Evolutionary conservation across 345 rosid species (phyloP).

Genomic region (Balakata baccata): DNA sequence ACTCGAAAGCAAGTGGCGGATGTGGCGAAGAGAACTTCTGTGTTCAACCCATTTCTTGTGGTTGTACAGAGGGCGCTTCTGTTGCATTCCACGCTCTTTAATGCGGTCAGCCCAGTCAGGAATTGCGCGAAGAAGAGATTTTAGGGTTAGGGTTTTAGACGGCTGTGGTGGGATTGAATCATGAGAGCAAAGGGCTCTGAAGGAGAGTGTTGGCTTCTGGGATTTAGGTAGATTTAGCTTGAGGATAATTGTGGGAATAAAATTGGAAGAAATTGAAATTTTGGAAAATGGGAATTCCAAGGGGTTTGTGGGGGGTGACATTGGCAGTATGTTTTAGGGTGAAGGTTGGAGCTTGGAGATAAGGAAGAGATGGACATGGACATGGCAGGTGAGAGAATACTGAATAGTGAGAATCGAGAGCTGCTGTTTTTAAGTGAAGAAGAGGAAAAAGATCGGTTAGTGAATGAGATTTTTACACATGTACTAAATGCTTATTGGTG

Average conservation of each 20-base stretch:
- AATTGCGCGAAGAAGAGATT: constrained; percentile 58
- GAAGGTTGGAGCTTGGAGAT: constrained; percentile 34
- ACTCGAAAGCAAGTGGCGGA: constrained; percentile 73
- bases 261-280: constrained; percentile 35
- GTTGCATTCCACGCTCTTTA: constrained; percentile 77
- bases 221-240: constrained; percentile 24
- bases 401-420: too few relatives aligned
- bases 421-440: background rate
- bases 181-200: constrained; percentile 24
- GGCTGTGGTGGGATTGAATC: constrained; percentile 22
- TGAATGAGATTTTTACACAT: constrained; percentile 45
- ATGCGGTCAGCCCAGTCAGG: constrained; percentile 87
- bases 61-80: constrained; percentile 65
- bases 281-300: constrained; percentile 18
- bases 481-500: background rate
- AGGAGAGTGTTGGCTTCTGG: constrained; percentile 14
- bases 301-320: constrained; percentile 41
- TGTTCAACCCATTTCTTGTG: constrained; percentile 83
- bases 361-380: constrained; percentile 21
- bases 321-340: constrained; percentile 25
- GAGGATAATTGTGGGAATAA: constrained; percentile 31
- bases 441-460: constrained; percentile 1
- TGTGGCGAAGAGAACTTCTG: constrained; percentile 81
- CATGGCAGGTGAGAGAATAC: background rate
- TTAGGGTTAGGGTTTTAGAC: constrained; percentile 28